phyloP scores from a whole-genome alignment of 257 asterid species.

The Thymus quinquecostatus region DNA sequence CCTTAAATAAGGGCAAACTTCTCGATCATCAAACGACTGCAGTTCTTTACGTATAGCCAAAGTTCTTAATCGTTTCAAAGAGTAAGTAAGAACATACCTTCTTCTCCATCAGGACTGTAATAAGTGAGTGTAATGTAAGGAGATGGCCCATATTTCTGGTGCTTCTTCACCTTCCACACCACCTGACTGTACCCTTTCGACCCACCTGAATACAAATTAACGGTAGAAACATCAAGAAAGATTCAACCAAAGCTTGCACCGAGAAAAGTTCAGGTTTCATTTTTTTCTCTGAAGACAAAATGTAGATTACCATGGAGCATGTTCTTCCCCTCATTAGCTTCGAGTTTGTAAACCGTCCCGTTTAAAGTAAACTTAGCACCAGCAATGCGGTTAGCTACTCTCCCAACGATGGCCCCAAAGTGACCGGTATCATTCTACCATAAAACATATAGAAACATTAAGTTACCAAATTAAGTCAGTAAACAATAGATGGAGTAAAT shows the following conservation, averaged over 20 bases:
- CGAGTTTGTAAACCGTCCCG: slow-evolving; percentile 63
- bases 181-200: slow-evolving; percentile 67
- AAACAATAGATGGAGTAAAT: not conserved
- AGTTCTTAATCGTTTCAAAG: not conserved
- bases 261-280: too few relatives aligned
- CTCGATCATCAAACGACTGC: not conserved
- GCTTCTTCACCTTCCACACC: slow-evolving; percentile 65
- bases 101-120: slow-evolving; percentile 1
- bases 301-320: slow-evolving; percentile 67
- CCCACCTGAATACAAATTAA: slow-evolving; percentile 56
- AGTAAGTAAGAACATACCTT: slow-evolving; percentile 44
- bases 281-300: not conserved
- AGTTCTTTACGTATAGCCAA: not conserved
- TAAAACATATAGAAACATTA: not conserved
- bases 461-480: too few relatives aligned
- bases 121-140: slow-evolving; percentile 62
- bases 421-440: slow-evolving; percentile 56
- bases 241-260: not conserved
- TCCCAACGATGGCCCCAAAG: slow-evolving; percentile 81
- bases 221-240: not conserved
- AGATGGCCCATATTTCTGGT: slow-evolving; percentile 38
- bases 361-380: slow-evolving; percentile 78
- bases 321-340: slow-evolving; percentile 67
- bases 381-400: slow-evolving; percentile 82
- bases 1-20: not conserved